Conservation (phyloP, 441 rosid genomes). For the Bruguiera hainesii region DNA sequence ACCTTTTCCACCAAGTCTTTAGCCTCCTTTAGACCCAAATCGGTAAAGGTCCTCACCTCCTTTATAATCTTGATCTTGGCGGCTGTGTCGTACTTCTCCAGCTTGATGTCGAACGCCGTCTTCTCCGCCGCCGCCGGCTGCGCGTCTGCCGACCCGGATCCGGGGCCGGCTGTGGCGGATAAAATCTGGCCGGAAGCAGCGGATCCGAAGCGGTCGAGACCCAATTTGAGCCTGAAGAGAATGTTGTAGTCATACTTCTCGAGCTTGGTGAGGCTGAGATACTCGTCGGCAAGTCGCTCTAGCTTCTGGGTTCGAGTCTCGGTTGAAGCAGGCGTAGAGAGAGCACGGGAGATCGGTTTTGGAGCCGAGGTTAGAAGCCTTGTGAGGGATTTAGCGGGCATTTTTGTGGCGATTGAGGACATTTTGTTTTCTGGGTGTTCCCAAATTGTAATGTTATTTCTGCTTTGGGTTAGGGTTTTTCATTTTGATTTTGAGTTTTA, state of each 20-base stretch:
- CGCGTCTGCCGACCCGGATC: constrained; percentile 21
- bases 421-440: background rate
- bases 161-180: constrained; percentile 16
- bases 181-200: constrained; percentile 17
- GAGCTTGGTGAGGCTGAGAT: constrained; percentile 27
- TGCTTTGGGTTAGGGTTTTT: no score
- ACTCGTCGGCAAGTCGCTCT: constrained; percentile 29
- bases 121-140: constrained; percentile 53
- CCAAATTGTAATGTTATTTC: no score
- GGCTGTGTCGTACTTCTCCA: constrained; percentile 68
- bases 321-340: constrained; percentile 3
- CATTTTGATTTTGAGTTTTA: no score
- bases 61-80: constrained; percentile 70
- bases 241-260: constrained; percentile 31
- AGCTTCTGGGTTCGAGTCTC: constrained; percentile 29
- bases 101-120: constrained; percentile 64
- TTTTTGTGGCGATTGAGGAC: constrained; percentile 2
- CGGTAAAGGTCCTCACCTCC: constrained; percentile 67
- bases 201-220: constrained; percentile 25
- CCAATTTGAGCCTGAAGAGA: constrained; percentile 33
- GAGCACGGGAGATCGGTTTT: constrained; percentile 17
- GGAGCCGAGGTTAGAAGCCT: background rate
- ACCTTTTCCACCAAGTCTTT: constrained; percentile 81
- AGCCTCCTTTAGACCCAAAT: constrained; percentile 74
- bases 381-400: constrained; percentile 15